phyloP scores from a whole-genome alignment of 179 eudicot species.

The Drosera spatulata region DNA sequence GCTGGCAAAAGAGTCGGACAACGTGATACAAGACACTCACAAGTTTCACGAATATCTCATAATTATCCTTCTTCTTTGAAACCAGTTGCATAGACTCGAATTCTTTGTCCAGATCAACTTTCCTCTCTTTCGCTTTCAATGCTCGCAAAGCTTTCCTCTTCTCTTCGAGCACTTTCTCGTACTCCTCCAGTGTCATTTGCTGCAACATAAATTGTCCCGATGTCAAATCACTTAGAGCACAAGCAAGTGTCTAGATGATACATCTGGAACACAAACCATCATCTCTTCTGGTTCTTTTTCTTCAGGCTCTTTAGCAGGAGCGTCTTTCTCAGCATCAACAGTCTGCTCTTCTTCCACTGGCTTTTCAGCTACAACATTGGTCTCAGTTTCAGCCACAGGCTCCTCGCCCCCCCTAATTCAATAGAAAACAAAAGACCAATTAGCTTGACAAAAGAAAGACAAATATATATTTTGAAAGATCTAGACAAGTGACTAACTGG shows the following conservation, averaged over 20 bases:
- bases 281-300: slow-evolving; percentile 72
- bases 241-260: neutral
- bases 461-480: neutral
- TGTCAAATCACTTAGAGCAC: neutral
- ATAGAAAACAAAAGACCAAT: neutral
- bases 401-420: slow-evolving; percentile 47
- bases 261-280: slow-evolving; percentile 14
- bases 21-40: slow-evolving; percentile 4
- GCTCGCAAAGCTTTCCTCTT: slow-evolving; percentile 71
- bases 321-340: slow-evolving; percentile 52
- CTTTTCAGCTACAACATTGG: slow-evolving; percentile 38
- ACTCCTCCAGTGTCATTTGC: slow-evolving; percentile 94
- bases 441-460: neutral
- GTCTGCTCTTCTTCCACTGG: slow-evolving; percentile 46
- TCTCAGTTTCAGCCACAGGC: slow-evolving; percentile 50
- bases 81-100: slow-evolving; percentile 67
- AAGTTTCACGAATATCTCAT: slow-evolving; percentile 64
- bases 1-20: neutral
- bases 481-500: slow-evolving; percentile 27
- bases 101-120: slow-evolving; percentile 57
- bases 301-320: slow-evolving; percentile 38
- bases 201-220: slow-evolving; percentile 1
- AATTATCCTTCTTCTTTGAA: slow-evolving; percentile 61
- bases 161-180: slow-evolving; percentile 78
- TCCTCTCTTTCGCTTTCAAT: slow-evolving; percentile 59